Evolutionary conservation across 371 early-diverging fungal species (phyloP), one percentile per base, ranked within the genome.

Genomic region (Mucor racemosus): DNA sequence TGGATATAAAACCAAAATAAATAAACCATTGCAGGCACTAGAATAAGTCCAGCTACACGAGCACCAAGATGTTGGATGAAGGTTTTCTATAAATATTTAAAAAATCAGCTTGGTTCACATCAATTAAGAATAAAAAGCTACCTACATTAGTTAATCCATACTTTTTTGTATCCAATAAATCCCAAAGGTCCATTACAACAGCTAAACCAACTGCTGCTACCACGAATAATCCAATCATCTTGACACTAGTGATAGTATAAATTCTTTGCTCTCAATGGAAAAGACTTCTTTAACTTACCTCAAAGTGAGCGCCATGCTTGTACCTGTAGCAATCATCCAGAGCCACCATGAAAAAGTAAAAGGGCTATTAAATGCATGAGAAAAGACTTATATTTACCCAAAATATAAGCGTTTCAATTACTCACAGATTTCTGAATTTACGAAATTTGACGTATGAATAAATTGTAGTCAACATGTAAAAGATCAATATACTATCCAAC

Each of bases 171-270:
- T 93, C 94, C 68, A 95, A 81, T 33, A 96, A 73, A 50, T 90
- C 78, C 98, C 98, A 99, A 15, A 98, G 81, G 54, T 97, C 94
- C n/a, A 85, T 76, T 46, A 96, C 63, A 0, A 94, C 93, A 10
- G 95, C 93, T 14, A 95, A 76, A 0, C 98, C 98, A 64, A 99
- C 80, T 5, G 91, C 78, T 7, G 92, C 94, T 66, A 98, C 87
- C 1, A 90, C 89, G 63, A 99, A 95, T 21, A 97, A 76, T 0
- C 96, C 99, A 36, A 97, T 95, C 93, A 95, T 93, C 76, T 97
- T 97, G 13, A 64, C 59, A 73, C 92, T 84, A 76, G 81, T 84
- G 74, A 10, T 88, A 76, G 34, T 87, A 75, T 8, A 89, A 46
- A 10, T 17, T 13, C 5, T 15, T 13, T 17, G 46, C 11, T 31